A percentile compares a stretch with the other conserved stretches of the same genome.
Conservation (phyloP, 2,329 filamentous ascomycete species). For the Chaetoscypha palmicola region DNA sequence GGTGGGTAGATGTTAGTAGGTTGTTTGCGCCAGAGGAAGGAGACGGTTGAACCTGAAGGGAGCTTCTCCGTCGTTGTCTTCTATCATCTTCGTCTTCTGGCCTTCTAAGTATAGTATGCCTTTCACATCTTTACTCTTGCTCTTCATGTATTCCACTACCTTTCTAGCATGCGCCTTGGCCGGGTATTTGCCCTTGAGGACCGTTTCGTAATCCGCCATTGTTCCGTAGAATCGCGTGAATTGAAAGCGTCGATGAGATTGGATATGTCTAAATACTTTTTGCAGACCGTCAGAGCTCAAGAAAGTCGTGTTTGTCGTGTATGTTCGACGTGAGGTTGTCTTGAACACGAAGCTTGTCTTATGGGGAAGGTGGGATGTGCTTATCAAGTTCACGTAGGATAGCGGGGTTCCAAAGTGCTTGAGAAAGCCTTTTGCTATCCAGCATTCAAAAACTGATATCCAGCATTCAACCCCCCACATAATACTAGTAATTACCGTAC, state of each 20-base stretch:
- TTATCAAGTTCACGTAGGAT: conserved; percentile 5
- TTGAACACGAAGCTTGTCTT: conserved; percentile 1
- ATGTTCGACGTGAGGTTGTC: not conserved
- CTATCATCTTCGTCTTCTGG: conserved; percentile 70
- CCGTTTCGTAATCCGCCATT: conserved; percentile 24
- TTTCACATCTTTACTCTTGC: conserved; percentile 54
- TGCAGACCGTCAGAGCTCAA: too few relatives aligned
- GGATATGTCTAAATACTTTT: too few relatives aligned
- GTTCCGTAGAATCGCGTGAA: conserved; percentile 2
- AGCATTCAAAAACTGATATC: too few relatives aligned
- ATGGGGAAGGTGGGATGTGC: conserved; percentile 11
- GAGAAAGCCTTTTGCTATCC: not conserved
- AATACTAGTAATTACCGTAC: too few relatives aligned
- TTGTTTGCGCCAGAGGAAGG: not conserved
- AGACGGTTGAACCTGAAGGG: conserved; percentile 59
- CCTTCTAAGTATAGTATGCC: conserved; percentile 86
- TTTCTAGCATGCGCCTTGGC: conserved; percentile 80
- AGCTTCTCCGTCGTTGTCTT: conserved; percentile 80
- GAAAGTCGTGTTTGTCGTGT: not conserved
- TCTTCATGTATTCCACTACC: conserved; percentile 71
- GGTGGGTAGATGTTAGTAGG: conserved; percentile 3
- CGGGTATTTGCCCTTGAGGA: conserved; percentile 63
- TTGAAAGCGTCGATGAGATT: not conserved
- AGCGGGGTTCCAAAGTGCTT: conserved; percentile 3
- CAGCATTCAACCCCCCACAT: too few relatives aligned